These are phyloP conservation scores for Phytophthora lateralis DNA, from an alignment of 352 stramenopile species.

Conservation along the genomic window DNA sequence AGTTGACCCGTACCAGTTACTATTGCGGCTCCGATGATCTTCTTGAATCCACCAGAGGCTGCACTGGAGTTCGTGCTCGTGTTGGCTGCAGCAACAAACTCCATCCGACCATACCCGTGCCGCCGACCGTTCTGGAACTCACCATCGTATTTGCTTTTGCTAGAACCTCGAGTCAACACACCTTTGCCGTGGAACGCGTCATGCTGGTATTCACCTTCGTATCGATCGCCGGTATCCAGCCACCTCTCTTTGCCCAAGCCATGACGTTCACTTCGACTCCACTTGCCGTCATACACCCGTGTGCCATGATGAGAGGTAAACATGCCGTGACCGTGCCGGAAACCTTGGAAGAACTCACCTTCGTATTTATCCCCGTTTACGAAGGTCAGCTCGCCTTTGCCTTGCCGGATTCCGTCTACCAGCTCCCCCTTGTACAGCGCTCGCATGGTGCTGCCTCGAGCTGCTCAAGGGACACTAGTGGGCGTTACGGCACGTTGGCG, in stretches of 20 bases:
- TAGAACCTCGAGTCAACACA: constrained; percentile 42
- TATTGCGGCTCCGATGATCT: constrained; percentile 22
- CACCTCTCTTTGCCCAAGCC: constrained; percentile 63
- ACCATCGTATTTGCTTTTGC: constrained; percentile 61
- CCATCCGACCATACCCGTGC: constrained; percentile 67
- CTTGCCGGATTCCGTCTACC: constrained; percentile 61
- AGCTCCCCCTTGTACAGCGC: constrained; percentile 59
- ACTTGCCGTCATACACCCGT: constrained; percentile 67
- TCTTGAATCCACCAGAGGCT: constrained; percentile 21
- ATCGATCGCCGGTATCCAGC: constrained; percentile 54
- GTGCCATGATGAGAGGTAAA: constrained; percentile 61
- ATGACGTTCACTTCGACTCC: constrained; percentile 56
- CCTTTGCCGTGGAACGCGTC: constrained; percentile 66
- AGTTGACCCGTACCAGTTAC: neutral
- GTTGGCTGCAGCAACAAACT: constrained; percentile 43
- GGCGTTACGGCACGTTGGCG: neutral
- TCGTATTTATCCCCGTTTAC: constrained; percentile 71
- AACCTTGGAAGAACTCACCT: constrained; percentile 64
- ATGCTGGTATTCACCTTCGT: constrained; percentile 68
- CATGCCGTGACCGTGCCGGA: constrained; percentile 56
- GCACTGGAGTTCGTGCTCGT: constrained; percentile 4
- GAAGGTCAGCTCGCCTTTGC: constrained; percentile 57
- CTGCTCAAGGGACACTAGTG: constrained; percentile 18
- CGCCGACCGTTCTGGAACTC: constrained; percentile 58
- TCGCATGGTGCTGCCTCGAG: constrained; percentile 35